phyloP scores from a whole-genome alignment of 2,329 filamentous ascomycete genomes.

The Ilyonectria sp. region DNA sequence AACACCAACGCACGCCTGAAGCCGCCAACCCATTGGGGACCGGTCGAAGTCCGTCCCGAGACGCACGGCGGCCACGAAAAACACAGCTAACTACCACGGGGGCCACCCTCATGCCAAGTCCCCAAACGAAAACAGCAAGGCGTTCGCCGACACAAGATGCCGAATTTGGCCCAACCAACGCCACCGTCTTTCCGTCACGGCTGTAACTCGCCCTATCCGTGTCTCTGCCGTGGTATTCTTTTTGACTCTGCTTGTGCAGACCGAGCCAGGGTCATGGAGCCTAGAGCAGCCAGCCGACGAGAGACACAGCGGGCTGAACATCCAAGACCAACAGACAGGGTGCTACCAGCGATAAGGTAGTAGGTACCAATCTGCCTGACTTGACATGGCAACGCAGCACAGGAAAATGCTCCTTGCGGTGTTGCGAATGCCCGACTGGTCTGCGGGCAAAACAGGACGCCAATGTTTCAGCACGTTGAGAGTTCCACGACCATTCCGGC shows the following conservation, averaged over 20 bases:
- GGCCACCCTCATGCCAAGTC: neutral
- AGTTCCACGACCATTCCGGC: neutral
- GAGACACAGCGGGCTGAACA: neutral
- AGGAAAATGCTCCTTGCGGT: constrained; percentile 4
- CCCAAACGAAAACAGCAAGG: neutral
- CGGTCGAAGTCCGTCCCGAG: constrained; percentile 10
- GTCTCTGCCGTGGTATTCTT: constrained; percentile 4
- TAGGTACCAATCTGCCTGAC: constrained; percentile 3
- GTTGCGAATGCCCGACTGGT: neutral
- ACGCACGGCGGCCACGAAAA: neutral
- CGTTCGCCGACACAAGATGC: neutral
- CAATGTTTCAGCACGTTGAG: constrained; percentile 1
- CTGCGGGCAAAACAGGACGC: constrained; percentile 2
- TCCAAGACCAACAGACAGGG: constrained; percentile 7
- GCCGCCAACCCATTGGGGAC: constrained; percentile 3
- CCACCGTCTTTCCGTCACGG: neutral
- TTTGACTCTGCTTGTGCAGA: constrained; percentile 7
- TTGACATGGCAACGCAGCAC: constrained; percentile 13
- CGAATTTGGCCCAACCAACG: neutral
- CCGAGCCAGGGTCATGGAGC: neutral
- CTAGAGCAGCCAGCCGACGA: neutral
- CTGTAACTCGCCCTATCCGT: constrained; percentile 3
- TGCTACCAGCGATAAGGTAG: neutral
- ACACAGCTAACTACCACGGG: neutral
- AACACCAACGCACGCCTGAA: constrained; percentile 14